Percentiles rank a stretch among this genome's conserved stretches.
These are phyloP conservation scores for Thelonectria rubi DNA, from an alignment of 2,329 filamentous ascomycete genomes.

Conservation along the genomic window DNA sequence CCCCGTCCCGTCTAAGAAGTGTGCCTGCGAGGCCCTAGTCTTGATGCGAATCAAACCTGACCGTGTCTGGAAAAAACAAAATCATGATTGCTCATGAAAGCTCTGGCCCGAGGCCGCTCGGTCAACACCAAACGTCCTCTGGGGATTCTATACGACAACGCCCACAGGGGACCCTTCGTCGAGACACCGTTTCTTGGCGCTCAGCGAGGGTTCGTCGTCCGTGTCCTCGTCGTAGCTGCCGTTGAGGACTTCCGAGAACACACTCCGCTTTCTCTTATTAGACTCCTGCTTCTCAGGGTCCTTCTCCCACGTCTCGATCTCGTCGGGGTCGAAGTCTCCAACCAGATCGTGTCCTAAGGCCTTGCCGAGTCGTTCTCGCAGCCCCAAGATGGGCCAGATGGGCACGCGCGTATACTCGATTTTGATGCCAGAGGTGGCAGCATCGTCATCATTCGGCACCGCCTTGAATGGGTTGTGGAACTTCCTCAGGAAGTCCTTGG, in stretches of 20 bases:
- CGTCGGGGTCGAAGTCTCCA: conserved; percentile 50
- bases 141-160: conserved; percentile 41
- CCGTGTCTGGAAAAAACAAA: conserved; percentile 21
- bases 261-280: conserved; percentile 48
- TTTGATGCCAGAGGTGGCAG: conserved; percentile 49
- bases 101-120: neutral
- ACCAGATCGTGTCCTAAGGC: conserved; percentile 62
- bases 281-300: conserved; percentile 47
- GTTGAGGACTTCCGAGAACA: conserved; percentile 51
- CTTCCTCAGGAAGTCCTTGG: conserved; percentile 57
- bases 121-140: conserved; percentile 4
- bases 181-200: conserved; percentile 48
- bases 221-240: conserved; percentile 53
- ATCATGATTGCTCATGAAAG: conserved; percentile 22
- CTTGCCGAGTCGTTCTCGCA: conserved; percentile 63
- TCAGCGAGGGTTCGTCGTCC: conserved; percentile 44
- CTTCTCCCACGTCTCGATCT: conserved; percentile 58
- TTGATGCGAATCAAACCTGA: conserved; percentile 18
- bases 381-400: conserved; percentile 63
- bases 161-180: conserved; percentile 44
- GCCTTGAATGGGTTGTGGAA: conserved; percentile 59
- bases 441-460: conserved; percentile 40
- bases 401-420: conserved; percentile 60
- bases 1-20: conserved; percentile 13
- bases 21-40: conserved; percentile 23